Evolutionary conservation across 192 early-diverging fungal species (phyloP).

Genomic region (Jimgerdemannia lactiflua): DNA sequence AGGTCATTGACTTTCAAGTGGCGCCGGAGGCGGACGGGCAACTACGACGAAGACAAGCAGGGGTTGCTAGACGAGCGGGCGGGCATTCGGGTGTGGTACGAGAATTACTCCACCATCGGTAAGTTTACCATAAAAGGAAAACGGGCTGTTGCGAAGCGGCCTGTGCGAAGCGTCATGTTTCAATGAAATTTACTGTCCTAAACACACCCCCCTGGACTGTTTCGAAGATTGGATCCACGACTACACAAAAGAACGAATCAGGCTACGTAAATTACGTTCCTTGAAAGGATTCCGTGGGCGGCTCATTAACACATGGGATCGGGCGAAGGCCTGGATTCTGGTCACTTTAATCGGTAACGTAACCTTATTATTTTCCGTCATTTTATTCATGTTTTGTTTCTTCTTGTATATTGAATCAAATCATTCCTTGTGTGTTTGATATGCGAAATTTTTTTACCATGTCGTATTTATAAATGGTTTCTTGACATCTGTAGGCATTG

Average conservation of each 20-base stretch:
- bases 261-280: conserved; percentile 55
- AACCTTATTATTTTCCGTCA: too few relatives aligned
- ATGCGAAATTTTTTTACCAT: conserved; percentile 32
- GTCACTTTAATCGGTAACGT: conserved; percentile 62
- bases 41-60: conserved; percentile 47
- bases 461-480: not conserved
- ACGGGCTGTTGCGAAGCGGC: not conserved
- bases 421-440: conserved; percentile 16
- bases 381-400: too few relatives aligned
- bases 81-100: conserved; percentile 56
- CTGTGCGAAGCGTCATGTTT: not conserved
- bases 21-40: conserved; percentile 28
- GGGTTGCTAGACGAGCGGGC: conserved; percentile 48
- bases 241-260: conserved; percentile 74
- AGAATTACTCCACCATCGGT: conserved; percentile 59
- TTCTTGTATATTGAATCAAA: too few relatives aligned
- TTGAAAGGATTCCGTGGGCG: conserved; percentile 56
- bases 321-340: conserved; percentile 85
- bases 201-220: not conserved
- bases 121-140: conserved; percentile 9
- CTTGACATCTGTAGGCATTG: not conserved
- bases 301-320: conserved; percentile 64
- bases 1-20: conserved; percentile 1
- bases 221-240: conserved; percentile 87
- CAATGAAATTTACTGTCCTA: not conserved